Evolutionary conservation across 768 basidiomycete genomes (phyloP).

Genomic region (Boletellus emodensis): DNA sequence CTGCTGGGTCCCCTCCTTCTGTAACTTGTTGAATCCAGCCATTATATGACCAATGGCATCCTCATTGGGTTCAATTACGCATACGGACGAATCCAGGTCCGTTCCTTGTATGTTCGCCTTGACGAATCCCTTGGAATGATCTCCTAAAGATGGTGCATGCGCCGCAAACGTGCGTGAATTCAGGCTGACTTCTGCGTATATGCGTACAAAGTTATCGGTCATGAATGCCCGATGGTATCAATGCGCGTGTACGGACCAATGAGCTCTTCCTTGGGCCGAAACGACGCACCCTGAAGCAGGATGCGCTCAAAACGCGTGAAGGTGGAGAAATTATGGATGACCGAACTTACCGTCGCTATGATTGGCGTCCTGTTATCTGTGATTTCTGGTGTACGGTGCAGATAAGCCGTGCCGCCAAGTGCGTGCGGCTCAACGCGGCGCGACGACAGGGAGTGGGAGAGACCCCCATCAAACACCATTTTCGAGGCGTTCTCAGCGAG

Average conservation of each 20-base stretch:
- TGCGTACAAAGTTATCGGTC: conserved; percentile 2
- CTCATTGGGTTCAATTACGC: background rate
- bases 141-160: conserved; percentile 3
- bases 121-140: conserved; percentile 2
- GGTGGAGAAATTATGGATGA: background rate
- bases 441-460: conserved; percentile 10
- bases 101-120: conserved; percentile 8
- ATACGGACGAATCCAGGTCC: background rate
- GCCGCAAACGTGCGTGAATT: conserved; percentile 1
- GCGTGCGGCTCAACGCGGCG: conserved; percentile 11
- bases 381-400: background rate
- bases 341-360: conserved; percentile 5
- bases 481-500: conserved; percentile 2
- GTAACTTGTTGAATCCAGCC: background rate
- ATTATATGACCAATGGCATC: conserved; percentile 4
- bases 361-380: conserved; percentile 4
- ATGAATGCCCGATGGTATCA: background rate
- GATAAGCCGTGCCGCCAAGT: conserved; percentile 5
- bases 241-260: conserved; percentile 25
- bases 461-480: conserved; percentile 5
- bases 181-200: conserved; percentile 12
- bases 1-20: conserved; percentile 10
- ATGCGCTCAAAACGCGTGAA: background rate
- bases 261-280: conserved; percentile 7
- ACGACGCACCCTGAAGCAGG: conserved; percentile 7